Base-by-base conservation (phyloP, 2,329 filamentous ascomycete genomes). In the Apiospora phragmitis region DNA sequence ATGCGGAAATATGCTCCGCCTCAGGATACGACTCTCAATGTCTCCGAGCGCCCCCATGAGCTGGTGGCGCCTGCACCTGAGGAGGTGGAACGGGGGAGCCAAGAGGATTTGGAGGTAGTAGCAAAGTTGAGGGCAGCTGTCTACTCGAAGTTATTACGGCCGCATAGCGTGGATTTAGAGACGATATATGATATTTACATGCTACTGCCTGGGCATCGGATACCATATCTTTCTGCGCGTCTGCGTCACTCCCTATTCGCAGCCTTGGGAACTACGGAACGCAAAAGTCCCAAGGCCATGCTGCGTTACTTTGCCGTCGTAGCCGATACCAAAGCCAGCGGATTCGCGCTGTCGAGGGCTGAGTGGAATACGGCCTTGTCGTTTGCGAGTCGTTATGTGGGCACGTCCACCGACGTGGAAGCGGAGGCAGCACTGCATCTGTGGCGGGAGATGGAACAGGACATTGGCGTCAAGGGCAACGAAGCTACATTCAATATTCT, bases 401-500 rank as follows among this genome's bases (percentile, higher is more conserved):
- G 88, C 11, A 84, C 77, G 14, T 84, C 90, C 49, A 86, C 89
- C 65, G 84, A 87, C 62, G 77, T 86, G 51, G 87, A 94, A 79
- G 81, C 93, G 59, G 85, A 93, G 80, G 87, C 89, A 6, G 91
- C 93, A 0, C 84, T 99, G 65, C 88, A 90, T 66, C 81, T 97
- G 32, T 99, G 95, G 95, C 90, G 89, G 74, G 91, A 96, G 76
- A 98, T 98, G 94, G 96, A 99, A 80, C 86, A 88, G 65, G 83
- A 89, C 5, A 90, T 91, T 1, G 87, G 88, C 1, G 80, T 94
- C 18, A 83, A 83, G 74, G 91, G 88, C 45, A 93, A 92, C 75
- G 86, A 90, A 67, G 91, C 94, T n/a, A 97, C 95, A 0, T 97
- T 99, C 81, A 97, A 96, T 78, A 92, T 98, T 65, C 87, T 99